Base-by-base conservation (phyloP, 108 stramenopile genomes). In the Nannochloropsis salina region DNA sequence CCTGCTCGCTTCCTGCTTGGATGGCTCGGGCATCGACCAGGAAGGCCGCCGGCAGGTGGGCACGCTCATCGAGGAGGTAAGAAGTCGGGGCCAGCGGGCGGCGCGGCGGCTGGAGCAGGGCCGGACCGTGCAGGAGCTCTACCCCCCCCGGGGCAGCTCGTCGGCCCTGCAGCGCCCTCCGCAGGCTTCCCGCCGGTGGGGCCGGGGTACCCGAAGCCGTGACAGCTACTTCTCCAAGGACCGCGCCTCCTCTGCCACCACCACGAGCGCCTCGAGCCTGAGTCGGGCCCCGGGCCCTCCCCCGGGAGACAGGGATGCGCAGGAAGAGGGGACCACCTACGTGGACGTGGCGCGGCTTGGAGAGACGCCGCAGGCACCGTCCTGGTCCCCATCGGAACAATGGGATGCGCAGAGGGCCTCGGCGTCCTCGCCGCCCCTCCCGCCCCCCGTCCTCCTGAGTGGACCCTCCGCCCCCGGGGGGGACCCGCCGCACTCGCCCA, bases 1-100 rank as follows among this genome's bases (percentile, higher is more conserved):
- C 43, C 80, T 88, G 22, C 80, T 80, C 22, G 84, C 87, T n/a
- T 84, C 80, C 8, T 88, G 87, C 42, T 80, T 88, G 18, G 41
- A 87, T 43, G 87, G 87, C 80, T 83, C 87, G 11, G 9, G 87
- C 80, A 83, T 87, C 8, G 84, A 83, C 3, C 83, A 83, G n/a
- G 80, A 81, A 40, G 15, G 21, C n/a, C 43, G 31, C 21, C 5
- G 82, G 82, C 82, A 42, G 82, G 82, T 82, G 82, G 5, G 18
- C 21, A 31, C 41, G 82, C 18, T 42, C 41, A 87, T 87, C 41
- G 45, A 87, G 40, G 80, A 87, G 83, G 87, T 87, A 4, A 42
- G 18, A 4, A 31, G 21, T 2, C 15, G 42, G 5, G 82, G 82
- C 8, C 82, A 82, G 82, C 12, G 42, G 82, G 42, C 41, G 82